phyloP scores from a whole-genome alignment of 2,329 filamentous ascomycete species.

The Stagonosporopsis rhizophila region DNA sequence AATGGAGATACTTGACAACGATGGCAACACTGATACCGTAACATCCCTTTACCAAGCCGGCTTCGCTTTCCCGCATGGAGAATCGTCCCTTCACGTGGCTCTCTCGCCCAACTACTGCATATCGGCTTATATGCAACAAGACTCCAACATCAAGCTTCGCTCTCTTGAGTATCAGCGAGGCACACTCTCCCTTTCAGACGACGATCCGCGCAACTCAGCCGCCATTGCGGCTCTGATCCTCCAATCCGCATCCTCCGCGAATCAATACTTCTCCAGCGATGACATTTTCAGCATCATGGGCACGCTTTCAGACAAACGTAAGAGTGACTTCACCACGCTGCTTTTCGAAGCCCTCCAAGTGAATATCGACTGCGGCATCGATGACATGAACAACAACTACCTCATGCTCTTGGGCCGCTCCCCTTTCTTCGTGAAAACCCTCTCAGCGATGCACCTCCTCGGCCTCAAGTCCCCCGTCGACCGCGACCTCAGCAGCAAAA shows the following conservation, averaged over 20 bases:
- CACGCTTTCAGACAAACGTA: slow-evolving; percentile 36
- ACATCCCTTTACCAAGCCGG: slow-evolving; percentile 77
- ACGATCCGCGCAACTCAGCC: slow-evolving; percentile 45
- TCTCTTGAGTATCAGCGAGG: slow-evolving; percentile 52
- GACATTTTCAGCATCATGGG: slow-evolving; percentile 56
- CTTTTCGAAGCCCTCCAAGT: slow-evolving; percentile 59
- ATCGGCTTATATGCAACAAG: slow-evolving; percentile 53
- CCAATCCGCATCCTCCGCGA: slow-evolving; percentile 52
- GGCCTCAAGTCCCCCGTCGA: slow-evolving; percentile 57
- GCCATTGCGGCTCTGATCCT: slow-evolving; percentile 52
- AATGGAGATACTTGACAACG: slow-evolving; percentile 71
- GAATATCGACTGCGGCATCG: slow-evolving; percentile 81
- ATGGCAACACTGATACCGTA: slow-evolving; percentile 69
- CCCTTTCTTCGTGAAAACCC: slow-evolving; percentile 76
- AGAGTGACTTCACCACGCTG: slow-evolving; percentile 65
- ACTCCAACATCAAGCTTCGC: slow-evolving; percentile 53
- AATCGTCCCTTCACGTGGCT: slow-evolving; percentile 60
- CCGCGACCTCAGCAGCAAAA: slow-evolving; percentile 73
- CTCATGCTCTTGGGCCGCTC: slow-evolving; percentile 53
- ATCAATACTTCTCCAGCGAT: slow-evolving; percentile 57
- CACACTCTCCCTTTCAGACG: slow-evolving; percentile 39
- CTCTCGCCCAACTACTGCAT: slow-evolving; percentile 58
- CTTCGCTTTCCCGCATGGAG: slow-evolving; percentile 72
- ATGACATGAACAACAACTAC: slow-evolving; percentile 64
- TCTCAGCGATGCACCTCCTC: slow-evolving; percentile 81